phyloP scores from a whole-genome alignment of 352 stramenopile genomes.

The Aphanomyces cochlioides region DNA sequence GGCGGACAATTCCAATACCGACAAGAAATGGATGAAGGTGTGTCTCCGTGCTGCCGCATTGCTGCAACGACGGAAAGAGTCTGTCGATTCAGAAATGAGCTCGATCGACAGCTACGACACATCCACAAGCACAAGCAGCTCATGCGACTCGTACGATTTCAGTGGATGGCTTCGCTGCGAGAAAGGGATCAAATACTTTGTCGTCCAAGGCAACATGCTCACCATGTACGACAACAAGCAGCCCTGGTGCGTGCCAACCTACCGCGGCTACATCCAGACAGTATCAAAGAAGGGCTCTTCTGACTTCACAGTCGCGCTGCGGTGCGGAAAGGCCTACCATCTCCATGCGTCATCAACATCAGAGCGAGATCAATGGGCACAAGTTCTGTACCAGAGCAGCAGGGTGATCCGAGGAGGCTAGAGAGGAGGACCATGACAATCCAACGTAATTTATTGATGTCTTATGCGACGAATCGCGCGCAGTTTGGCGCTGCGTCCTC shows the following conservation, averaged over 20 bases:
- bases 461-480: constrained; percentile 31
- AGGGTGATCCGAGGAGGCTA: background rate
- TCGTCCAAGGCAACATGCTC: constrained; percentile 77
- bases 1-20: constrained; percentile 71
- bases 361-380: constrained; percentile 35
- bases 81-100: constrained; percentile 62
- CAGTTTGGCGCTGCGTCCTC: constrained; percentile 63
- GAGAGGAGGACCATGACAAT: background rate
- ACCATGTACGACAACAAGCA: constrained; percentile 80
- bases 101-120: constrained; percentile 61
- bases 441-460: background rate
- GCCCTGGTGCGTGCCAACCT: constrained; percentile 71
- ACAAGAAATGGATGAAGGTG: constrained; percentile 68
- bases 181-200: constrained; percentile 66
- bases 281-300: constrained; percentile 58
- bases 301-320: constrained; percentile 60
- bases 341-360: constrained; percentile 61
- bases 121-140: constrained; percentile 21
- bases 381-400: constrained; percentile 7
- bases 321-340: constrained; percentile 63
- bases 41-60: constrained; percentile 63
- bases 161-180: constrained; percentile 73
- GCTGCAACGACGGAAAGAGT: constrained; percentile 70
- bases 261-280: constrained; percentile 65
- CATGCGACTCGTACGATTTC: constrained; percentile 58